phyloP scores from a whole-genome alignment of 2,329 filamentous ascomycete genomes.

The Lomentospora prolificans region DNA sequence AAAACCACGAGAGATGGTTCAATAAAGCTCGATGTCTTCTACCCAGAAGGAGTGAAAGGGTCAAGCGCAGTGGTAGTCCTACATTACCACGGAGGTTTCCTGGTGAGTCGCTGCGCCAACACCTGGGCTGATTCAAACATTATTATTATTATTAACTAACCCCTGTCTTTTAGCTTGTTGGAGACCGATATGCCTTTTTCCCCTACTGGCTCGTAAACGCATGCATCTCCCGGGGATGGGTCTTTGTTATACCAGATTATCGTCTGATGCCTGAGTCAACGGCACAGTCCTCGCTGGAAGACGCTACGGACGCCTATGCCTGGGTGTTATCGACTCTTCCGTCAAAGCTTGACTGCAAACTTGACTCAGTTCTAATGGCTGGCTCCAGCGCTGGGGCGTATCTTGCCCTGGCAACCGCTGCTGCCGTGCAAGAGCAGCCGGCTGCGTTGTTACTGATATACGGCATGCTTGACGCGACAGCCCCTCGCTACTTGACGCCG shows the following conservation, averaged over 20 bases:
- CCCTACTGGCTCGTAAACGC: slow-evolving; percentile 9
- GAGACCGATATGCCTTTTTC: slow-evolving; percentile 10
- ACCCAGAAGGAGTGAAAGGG: background rate
- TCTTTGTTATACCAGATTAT: slow-evolving; percentile 11
- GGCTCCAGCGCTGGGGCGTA: slow-evolving; percentile 11
- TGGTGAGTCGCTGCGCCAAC: background rate
- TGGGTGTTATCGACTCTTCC: slow-evolving; percentile 8
- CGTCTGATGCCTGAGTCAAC: slow-evolving; percentile 11
- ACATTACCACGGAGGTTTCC: slow-evolving; percentile 2
- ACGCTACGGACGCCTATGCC: slow-evolving; percentile 10
- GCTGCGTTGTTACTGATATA: slow-evolving; percentile 8
- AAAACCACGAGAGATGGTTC: background rate
- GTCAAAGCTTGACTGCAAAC: background rate
- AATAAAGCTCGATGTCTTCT: slow-evolving; percentile 2
- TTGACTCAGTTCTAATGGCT: slow-evolving; percentile 8
- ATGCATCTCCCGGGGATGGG: slow-evolving; percentile 8
- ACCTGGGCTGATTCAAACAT: too few species aligned
- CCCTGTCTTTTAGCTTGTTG: slow-evolving; percentile 6
- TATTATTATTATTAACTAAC: too few species aligned
- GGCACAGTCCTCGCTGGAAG: too few species aligned
- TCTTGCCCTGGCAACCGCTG: slow-evolving; percentile 8
- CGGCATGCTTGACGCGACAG: slow-evolving; percentile 9
- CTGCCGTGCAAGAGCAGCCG: background rate
- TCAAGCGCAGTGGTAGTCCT: background rate
- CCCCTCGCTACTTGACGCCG: slow-evolving; percentile 7